Percentiles rank a stretch among this genome's conserved stretches.
These are phyloP conservation scores for Daldinia concentrica DNA, from an alignment of 495 filamentous ascomycete species.

Conservation along the genomic window DNA sequence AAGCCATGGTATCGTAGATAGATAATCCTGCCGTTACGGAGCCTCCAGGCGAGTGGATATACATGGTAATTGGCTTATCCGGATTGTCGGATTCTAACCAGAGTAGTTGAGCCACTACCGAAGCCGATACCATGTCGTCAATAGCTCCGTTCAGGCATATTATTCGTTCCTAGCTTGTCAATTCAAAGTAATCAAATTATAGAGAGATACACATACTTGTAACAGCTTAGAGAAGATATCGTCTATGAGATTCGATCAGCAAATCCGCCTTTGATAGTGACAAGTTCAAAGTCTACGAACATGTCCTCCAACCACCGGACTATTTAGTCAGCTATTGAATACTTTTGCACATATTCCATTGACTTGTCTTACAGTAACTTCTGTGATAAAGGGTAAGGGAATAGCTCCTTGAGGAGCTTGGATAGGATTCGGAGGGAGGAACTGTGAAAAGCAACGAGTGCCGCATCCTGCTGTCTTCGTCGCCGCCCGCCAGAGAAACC, in stretches of 20 bases:
- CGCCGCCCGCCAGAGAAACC: conserved; percentile 46
- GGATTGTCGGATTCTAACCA: conserved; percentile 98
- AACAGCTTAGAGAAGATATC: conserved; percentile 86
- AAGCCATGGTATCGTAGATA: conserved; percentile 99
- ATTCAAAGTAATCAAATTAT: conserved; percentile 22
- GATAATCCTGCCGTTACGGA: conserved; percentile 90
- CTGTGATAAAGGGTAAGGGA: conserved; percentile 78
- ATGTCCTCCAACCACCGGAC: conserved; percentile 91
- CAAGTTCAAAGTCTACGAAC: conserved; percentile 59
- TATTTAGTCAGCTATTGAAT: conserved; percentile 58
- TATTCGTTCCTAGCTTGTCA: conserved; percentile 78
- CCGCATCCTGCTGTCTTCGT: conserved; percentile 15
- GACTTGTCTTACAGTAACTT: conserved; percentile 74
- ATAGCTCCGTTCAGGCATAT: conserved; percentile 93
- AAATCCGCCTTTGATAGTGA: conserved; percentile 27
- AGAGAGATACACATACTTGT: conserved; percentile 60
- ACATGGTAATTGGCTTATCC: conserved; percentile 91
- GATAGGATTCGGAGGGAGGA: conserved; percentile 36
- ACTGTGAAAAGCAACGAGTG: conserved; percentile 53
- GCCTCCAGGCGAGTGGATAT: conserved; percentile 96
- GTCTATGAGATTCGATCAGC: conserved; percentile 57
- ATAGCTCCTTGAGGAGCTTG: conserved; percentile 64
- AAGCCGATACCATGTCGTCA: conserved; percentile 86
- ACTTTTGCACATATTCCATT: conserved; percentile 3
- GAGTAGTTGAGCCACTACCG: conserved; percentile 93